Conservation (phyloP, 1,284 basidiomycete species). For the Psilocybe mexicana region DNA sequence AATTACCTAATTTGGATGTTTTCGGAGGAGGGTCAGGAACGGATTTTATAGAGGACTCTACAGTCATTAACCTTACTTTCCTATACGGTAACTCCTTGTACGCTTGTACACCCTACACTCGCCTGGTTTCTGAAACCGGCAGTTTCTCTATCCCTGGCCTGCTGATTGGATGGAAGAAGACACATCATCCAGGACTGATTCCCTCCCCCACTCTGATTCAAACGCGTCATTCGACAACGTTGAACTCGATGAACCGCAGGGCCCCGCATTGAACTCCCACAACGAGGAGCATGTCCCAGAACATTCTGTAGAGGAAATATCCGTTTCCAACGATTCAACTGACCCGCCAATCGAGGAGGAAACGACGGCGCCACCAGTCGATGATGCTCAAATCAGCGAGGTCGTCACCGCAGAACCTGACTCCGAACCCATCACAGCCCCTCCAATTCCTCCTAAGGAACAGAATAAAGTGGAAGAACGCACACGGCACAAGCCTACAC, state of each 20-base stretch:
- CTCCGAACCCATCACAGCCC: constrained; percentile 4
- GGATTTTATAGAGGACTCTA: too few relatives aligned
- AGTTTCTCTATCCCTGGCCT: constrained; percentile 3
- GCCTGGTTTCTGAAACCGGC: constrained; percentile 4
- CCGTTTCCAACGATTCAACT: neutral
- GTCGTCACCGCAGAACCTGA: constrained; percentile 1
- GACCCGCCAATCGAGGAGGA: neutral
- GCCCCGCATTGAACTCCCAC: neutral
- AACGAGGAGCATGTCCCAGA: neutral
- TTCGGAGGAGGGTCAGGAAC: too few relatives aligned
- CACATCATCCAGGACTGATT: constrained; percentile 9
- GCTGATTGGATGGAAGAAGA: constrained; percentile 19
- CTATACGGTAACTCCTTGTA: neutral
- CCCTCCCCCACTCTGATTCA: constrained; percentile 8
- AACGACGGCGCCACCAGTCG: neutral
- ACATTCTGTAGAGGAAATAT: neutral
- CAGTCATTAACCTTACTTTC: too few relatives aligned
- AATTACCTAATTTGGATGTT: too few relatives aligned
- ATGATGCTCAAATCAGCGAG: constrained; percentile 7
- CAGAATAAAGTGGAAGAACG: constrained; percentile 3
- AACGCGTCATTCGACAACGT: constrained; percentile 12
- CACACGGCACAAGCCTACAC: constrained; percentile 4
- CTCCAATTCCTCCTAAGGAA: constrained; percentile 19
- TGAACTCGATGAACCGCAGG: neutral
- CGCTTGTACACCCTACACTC: neutral